A percentile compares a stretch with the other conserved stretches of the same genome.
Evolutionary conservation across 768 basidiomycete species (phyloP).

Genomic region (Dacryopinax spathularia): DNA sequence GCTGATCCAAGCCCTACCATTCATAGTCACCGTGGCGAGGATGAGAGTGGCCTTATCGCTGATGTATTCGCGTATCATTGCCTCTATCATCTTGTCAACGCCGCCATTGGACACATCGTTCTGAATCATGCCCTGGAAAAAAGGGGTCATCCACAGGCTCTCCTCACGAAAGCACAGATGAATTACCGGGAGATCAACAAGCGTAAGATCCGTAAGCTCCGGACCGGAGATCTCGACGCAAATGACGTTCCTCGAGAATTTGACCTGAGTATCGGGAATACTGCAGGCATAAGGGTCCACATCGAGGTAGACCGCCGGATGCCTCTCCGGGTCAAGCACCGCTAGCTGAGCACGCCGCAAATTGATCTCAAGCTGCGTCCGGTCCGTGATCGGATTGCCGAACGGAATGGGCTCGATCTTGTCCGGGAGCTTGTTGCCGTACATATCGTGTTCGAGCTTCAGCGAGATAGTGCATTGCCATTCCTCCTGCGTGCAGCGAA

Average conservation of each 20-base stretch:
- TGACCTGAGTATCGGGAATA: conserved; percentile 12
- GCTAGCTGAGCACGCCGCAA: conserved; percentile 18
- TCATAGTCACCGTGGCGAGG: conserved; percentile 47
- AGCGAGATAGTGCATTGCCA: conserved; percentile 44
- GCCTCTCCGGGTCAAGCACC: conserved; percentile 18
- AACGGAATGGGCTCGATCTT: too few species aligned
- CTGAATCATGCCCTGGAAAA: too few species aligned
- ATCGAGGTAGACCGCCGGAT: too few species aligned
- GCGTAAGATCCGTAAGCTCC: conserved; percentile 47
- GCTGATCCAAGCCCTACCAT: conserved; percentile 30
- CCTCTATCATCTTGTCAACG: too few species aligned
- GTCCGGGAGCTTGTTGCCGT: too few species aligned
- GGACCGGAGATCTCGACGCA: conserved; percentile 45
- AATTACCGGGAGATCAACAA: conserved; percentile 47
- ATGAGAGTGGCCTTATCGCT: conserved; percentile 46
- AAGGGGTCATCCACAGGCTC: neutral
- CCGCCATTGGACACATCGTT: too few species aligned
- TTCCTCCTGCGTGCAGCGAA: conserved; percentile 26
- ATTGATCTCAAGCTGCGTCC: conserved; percentile 9
- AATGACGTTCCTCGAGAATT: conserved; percentile 44
- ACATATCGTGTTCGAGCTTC: conserved; percentile 29
- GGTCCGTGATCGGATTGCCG: conserved; percentile 11
- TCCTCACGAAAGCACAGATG: neutral
- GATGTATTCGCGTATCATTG: conserved; percentile 50
- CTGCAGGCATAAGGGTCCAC: too few species aligned